Conservation (phyloP, 257 asterid genomes). For the Datura wrightii region DNA sequence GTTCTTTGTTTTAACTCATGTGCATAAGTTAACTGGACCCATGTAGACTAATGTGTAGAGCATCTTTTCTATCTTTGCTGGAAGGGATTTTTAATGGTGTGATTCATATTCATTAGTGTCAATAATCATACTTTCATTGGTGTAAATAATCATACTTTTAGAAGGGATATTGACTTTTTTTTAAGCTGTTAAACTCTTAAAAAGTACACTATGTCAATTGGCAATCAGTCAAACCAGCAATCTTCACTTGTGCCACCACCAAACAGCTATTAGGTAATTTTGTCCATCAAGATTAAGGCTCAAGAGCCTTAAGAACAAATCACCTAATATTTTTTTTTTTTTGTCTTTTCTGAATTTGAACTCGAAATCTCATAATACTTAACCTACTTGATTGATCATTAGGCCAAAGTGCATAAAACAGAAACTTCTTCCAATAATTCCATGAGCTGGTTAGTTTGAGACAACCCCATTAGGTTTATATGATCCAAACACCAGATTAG, state of each 20-base stretch:
- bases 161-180: neutral
- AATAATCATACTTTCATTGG: neutral
- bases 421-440: neutral
- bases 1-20: neutral
- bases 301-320: too few relatives aligned
- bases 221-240: too few relatives aligned
- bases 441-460: neutral
- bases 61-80: neutral
- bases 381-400: too few relatives aligned
- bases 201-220: neutral
- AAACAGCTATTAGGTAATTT: too few relatives aligned
- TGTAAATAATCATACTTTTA: neutral
- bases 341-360: too few relatives aligned
- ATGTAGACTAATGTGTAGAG: neutral
- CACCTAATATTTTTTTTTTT: too few relatives aligned
- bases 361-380: too few relatives aligned
- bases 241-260: too few relatives aligned
- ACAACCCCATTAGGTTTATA: neutral
- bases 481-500: constrained; percentile 5
- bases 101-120: neutral
- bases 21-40: neutral
- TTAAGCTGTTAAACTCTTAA: neutral
- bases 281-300: too few relatives aligned
- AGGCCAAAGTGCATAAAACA: too few relatives aligned
- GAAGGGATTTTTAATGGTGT: neutral